These are phyloP conservation scores for Prunus persica DNA, from an alignment of 306 rosid species.

Conservation along the genomic window Prunus_persica_NCBIv2 NC_034009.1:24775001-24775500, in stretches of 20 bases:
- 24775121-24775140: conserved; percentile 43
- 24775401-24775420: neutral
- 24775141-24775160: conserved; percentile 73
- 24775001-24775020: neutral
- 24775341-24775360: neutral
- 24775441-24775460: neutral
- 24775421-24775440: neutral
- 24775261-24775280: conserved; percentile 52
- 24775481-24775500: neutral
- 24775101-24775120: neutral
- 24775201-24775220: conserved; percentile 54
- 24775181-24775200: conserved; percentile 64
- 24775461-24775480: neutral
- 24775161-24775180: conserved; percentile 79
- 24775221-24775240: conserved; percentile 86
- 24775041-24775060: neutral
- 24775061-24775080: neutral
- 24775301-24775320: conserved; percentile 7
- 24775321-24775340: neutral
- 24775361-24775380: neutral
- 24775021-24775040: neutral
- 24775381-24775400: conserved; percentile 15
- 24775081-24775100: neutral
- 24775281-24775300: conserved; percentile 13
- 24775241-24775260: conserved; percentile 83